phyloP scores from a whole-genome alignment of 805 yeast genomes.

The Peterozyma toletana region DNA sequence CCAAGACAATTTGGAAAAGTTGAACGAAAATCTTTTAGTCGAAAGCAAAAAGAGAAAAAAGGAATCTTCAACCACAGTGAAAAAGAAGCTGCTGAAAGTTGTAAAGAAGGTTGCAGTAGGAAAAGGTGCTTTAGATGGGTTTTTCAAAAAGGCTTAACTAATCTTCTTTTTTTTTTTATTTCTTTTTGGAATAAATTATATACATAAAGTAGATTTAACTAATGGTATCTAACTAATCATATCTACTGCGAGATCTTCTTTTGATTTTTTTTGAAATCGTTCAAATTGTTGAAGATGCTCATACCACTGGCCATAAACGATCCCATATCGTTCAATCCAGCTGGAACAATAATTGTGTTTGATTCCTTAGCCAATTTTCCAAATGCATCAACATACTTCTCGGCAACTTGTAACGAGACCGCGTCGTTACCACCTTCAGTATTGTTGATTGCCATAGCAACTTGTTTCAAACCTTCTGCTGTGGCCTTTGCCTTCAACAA shows the following conservation, averaged over 20 bases:
- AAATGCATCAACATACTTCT: conserved; percentile 75
- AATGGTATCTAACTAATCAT: too few species aligned
- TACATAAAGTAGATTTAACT: too few species aligned
- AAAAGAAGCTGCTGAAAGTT: conserved; percentile 21
- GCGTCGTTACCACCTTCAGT: conserved; percentile 73
- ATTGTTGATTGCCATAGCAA: conserved; percentile 60
- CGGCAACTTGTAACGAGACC: conserved; percentile 73
- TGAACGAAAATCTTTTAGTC: conserved; percentile 20
- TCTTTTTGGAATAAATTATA: background rate
- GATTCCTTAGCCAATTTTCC: conserved; percentile 77
- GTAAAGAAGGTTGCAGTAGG: conserved; percentile 42
- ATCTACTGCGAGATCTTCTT: background rate
- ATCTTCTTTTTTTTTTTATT: too few species aligned
- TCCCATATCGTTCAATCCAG: conserved; percentile 68
- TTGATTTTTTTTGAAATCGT: conserved; percentile 12
- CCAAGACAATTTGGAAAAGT: conserved; percentile 20
- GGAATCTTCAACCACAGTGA: conserved; percentile 12
- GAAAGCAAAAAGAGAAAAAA: conserved; percentile 15
- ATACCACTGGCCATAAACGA: conserved; percentile 70
- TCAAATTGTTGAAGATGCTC: conserved; percentile 58
- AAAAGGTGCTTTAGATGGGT: conserved; percentile 64
- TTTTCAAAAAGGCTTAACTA: conserved; percentile 34
- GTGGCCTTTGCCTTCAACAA: conserved; percentile 62
- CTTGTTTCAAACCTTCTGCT: conserved; percentile 56
- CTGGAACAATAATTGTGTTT: conserved; percentile 72